A percentile compares a stretch with the other conserved stretches of the same genome.
These are phyloP conservation scores for Tremella mesenterica DNA, from an alignment of 768 basidiomycete species.

Conservation along the genomic window DNA sequence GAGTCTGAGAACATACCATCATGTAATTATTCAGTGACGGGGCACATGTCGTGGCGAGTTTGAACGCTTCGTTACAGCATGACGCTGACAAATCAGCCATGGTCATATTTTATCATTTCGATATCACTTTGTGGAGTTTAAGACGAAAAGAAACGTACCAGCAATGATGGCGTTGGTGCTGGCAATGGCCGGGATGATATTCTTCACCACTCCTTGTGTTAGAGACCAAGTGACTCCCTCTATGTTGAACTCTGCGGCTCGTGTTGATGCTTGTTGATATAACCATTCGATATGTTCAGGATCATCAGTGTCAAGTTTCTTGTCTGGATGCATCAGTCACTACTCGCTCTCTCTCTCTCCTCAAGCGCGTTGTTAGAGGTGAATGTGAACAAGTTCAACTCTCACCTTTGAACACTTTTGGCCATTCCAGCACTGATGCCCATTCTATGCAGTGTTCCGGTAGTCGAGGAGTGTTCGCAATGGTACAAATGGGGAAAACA, in stretches of 20 bases:
- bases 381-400: background rate
- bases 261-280: conserved; percentile 65
- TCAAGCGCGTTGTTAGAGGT: no score
- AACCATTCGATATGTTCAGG: conserved; percentile 95
- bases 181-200: conserved; percentile 97
- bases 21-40: conserved; percentile 96
- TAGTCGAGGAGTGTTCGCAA: conserved; percentile 93
- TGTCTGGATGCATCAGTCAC: conserved; percentile 54
- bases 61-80: conserved; percentile 98
- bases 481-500: conserved; percentile 95
- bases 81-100: conserved; percentile 55
- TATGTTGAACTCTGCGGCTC: conserved; percentile 90
- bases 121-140: no score
- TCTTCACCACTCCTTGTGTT: conserved; percentile 98
- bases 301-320: conserved; percentile 94
- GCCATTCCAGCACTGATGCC: conserved; percentile 99
- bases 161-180: conserved; percentile 98
- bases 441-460: conserved; percentile 99
- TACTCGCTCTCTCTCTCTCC: no score
- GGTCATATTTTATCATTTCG: background rate
- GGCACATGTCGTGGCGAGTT: conserved; percentile 90
- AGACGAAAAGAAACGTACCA: no score
- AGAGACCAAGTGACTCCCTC: conserved; percentile 97
- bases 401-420: conserved; percentile 77
- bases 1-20: conserved; percentile 37